Evolutionary conservation across 202 grass and related monocot genomes (phyloP).

Genomic region (Schoenoplectus triqueter): DNA sequence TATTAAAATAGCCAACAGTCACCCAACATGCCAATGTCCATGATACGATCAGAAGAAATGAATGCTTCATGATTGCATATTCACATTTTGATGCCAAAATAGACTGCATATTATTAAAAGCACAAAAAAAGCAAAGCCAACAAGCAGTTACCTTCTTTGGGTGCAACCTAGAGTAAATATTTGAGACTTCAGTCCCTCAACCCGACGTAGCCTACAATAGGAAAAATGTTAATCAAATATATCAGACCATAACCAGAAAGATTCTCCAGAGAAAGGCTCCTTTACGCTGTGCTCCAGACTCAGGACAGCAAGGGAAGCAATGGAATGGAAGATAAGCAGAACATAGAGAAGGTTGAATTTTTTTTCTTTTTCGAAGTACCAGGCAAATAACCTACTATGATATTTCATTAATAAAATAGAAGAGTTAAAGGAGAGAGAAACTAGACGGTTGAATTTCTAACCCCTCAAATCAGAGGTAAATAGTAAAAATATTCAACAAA

Average conservation of each 20-base stretch:
- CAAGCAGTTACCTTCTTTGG: slow-evolving; percentile 66
- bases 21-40: too few species aligned
- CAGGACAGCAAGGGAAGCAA: too few species aligned
- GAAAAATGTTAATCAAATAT: neutral
- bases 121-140: neutral
- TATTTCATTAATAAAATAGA: too few species aligned
- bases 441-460: too few species aligned
- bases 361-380: too few species aligned
- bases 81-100: neutral
- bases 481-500: too few species aligned
- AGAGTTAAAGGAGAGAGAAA: too few species aligned
- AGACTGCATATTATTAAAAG: slow-evolving; percentile 8
- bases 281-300: neutral
- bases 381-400: too few species aligned
- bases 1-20: neutral
- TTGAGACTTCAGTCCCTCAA: slow-evolving; percentile 74
- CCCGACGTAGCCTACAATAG: slow-evolving; percentile 52
- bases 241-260: neutral
- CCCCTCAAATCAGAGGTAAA: too few species aligned
- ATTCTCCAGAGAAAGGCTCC: neutral
- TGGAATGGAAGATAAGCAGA: too few species aligned
- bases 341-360: too few species aligned
- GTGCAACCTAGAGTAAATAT: slow-evolving; percentile 87
- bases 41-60: too few species aligned
- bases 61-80: neutral